Percentiles rank a stretch among this genome's conserved stretches.
Conservation (phyloP, 2,329 filamentous ascomycete genomes). For the Sporothrix inflata region DNA sequence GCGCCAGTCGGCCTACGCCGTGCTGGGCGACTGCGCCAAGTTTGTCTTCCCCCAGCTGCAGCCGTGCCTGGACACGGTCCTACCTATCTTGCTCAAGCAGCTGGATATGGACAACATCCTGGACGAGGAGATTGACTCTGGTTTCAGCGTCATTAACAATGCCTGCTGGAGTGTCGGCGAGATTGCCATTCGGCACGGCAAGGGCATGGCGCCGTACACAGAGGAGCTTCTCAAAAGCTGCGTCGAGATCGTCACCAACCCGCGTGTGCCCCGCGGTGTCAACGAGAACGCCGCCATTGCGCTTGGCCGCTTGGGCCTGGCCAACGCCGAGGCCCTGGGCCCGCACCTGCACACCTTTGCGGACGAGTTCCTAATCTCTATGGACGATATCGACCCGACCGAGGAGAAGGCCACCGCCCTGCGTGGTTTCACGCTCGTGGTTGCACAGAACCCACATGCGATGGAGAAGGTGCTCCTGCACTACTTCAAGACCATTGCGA, state of each 20-base stretch:
- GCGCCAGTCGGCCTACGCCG: slow-evolving; percentile 90
- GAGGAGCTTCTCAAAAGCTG: slow-evolving; percentile 76
- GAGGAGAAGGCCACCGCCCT: slow-evolving; percentile 95
- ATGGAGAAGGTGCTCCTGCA: slow-evolving; percentile 84
- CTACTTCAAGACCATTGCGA: slow-evolving; percentile 83
- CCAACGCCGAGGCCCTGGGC: slow-evolving; percentile 75
- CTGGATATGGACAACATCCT: slow-evolving; percentile 77
- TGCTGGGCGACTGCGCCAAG: slow-evolving; percentile 92
- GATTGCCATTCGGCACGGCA: slow-evolving; percentile 78
- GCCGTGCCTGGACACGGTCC: slow-evolving; percentile 69
- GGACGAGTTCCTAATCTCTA: slow-evolving; percentile 76
- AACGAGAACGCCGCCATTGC: slow-evolving; percentile 95
- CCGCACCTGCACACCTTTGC: slow-evolving; percentile 81
- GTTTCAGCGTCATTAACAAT: slow-evolving; percentile 95
- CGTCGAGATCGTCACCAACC: slow-evolving; percentile 81
- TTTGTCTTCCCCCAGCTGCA: slow-evolving; percentile 85
- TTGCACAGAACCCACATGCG: slow-evolving; percentile 83
- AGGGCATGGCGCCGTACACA: slow-evolving; percentile 75
- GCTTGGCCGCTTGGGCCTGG: slow-evolving; percentile 81
- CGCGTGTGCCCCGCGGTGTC: slow-evolving; percentile 81
- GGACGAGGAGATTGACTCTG: slow-evolving; percentile 80
- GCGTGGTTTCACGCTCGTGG: slow-evolving; percentile 83
- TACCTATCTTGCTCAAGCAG: slow-evolving; percentile 84
- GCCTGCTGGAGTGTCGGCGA: slow-evolving; percentile 97
- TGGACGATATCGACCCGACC: slow-evolving; percentile 82